Evolutionary conservation across 2,329 filamentous ascomycete genomes (phyloP), one percentile per base, ranked within the genome.

Genomic region (Elsinoe fawcettii): DNA sequence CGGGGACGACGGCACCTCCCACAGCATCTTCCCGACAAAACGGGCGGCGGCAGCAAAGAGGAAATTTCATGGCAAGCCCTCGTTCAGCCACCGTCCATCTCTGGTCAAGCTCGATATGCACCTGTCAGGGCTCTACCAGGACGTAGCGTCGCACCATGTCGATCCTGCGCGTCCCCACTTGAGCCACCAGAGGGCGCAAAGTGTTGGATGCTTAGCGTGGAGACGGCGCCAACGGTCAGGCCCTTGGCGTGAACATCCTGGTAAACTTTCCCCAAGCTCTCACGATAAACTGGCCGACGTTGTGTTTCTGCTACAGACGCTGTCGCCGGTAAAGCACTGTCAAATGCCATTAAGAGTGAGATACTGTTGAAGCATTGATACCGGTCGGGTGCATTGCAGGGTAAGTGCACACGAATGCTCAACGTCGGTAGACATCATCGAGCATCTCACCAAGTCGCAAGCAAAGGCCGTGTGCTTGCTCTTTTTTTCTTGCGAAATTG

Each of bases 101-200:
- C 7, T 14, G 49, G 49, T 39, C 16, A 53, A 34, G 49, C 16
- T 36, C 30, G 7, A 22, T 36, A 30, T 53, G 49, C 49, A 53
- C 12, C 49, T 53, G 49, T 53, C 49, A 53, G 49, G 49, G 49
- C 49, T 53, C 34, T 18, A 34, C 30, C 49, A 53, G 34, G 49
- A 34, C 25, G n/a, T 23, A 30, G 20, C 20, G 49, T 39, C 30
- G 30, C 49, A 53, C 49, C 49, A 53, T 53, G 49, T 39, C 49
- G 49, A 53, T 53, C 49, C 49, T 53, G 32, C n/a, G 12, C 32
- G 18, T 20, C 25, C 49, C 32, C 46, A 51, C 25, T 14, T 34
- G 46, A 51, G 12, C 25, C 27, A 51, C 46, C 9, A 25, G 25
- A 32, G 25, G 27, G 25, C 27, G 22, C 16, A 32, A 16, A 32